Evolutionary conservation across 768 basidiomycete species (phyloP).

Genomic region (Dioszegia aurantiaca): DNA sequence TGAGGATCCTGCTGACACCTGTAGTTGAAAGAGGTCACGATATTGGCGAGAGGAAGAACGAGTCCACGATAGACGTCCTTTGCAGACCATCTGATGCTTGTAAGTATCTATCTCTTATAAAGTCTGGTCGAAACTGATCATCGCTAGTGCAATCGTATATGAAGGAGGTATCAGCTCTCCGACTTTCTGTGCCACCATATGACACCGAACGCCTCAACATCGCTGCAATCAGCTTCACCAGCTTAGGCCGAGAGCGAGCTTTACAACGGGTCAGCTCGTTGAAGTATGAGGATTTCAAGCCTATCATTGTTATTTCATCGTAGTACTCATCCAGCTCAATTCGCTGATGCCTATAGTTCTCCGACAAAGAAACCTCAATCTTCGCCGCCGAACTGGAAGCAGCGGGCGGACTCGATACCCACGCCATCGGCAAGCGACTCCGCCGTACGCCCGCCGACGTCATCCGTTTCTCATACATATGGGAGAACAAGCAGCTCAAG

Average conservation of each 20-base stretch:
- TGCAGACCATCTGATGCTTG: conserved; percentile 35
- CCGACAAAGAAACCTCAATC: conserved; percentile 33
- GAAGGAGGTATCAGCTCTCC: conserved; percentile 25
- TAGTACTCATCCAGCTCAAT: too few relatives aligned
- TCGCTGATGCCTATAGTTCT: conserved; percentile 29
- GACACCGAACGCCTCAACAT: conserved; percentile 40
- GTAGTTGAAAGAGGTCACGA: conserved; percentile 42
- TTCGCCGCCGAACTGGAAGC: conserved; percentile 43
- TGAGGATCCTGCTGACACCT: background rate
- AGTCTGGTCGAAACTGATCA: conserved; percentile 9
- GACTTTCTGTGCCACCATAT: conserved; percentile 38
- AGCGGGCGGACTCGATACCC: conserved; percentile 39
- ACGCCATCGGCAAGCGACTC: conserved; percentile 40
- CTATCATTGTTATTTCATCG: conserved; percentile 31
- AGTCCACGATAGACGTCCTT: conserved; percentile 34
- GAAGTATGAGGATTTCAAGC: conserved; percentile 35
- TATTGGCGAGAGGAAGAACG: conserved; percentile 37
- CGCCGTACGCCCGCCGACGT: conserved; percentile 39
- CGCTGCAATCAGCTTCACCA: conserved; percentile 26
- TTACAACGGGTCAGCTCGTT: conserved; percentile 23
- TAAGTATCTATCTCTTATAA: conserved; percentile 11
- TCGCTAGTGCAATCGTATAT: conserved; percentile 33
- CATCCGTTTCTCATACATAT: conserved; percentile 48
- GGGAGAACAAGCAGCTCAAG: conserved; percentile 44
- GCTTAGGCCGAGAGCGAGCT: conserved; percentile 23